Conservation (phyloP, 75 land plant species). For the Picea sitchensis region DNA sequence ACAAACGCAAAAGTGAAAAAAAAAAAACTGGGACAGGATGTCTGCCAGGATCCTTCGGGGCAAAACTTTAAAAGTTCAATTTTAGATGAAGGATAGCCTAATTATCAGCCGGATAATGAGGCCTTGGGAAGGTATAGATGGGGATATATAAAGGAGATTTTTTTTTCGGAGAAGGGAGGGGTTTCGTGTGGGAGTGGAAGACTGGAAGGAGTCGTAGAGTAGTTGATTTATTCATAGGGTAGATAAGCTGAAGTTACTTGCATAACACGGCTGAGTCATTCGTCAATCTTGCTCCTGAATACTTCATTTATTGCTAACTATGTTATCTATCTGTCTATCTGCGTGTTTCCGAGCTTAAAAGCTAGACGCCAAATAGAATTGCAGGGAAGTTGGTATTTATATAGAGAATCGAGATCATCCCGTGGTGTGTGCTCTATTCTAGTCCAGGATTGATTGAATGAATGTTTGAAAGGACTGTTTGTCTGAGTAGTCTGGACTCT, state of each 20-base stretch:
- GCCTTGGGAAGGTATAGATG: not conserved
- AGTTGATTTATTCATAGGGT: conserved; percentile 10
- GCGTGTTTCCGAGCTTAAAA: not conserved
- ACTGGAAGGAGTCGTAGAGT: conserved; percentile 11
- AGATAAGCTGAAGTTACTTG: conserved; percentile 13
- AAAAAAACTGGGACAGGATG: too few species aligned
- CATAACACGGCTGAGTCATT: not conserved
- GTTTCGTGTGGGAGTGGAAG: conserved; percentile 8
- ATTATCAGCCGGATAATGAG: not conserved
- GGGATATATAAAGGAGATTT: not conserved
- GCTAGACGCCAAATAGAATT: not conserved
- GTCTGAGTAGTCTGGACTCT: not conserved
- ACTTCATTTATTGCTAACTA: conserved; percentile 6
- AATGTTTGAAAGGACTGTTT: not conserved
- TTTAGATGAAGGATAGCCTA: not conserved
- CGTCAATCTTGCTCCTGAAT: not conserved
- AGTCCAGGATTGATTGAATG: not conserved
- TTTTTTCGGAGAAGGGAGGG: not conserved
- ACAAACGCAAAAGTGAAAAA: too few species aligned
- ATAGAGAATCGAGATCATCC: not conserved
- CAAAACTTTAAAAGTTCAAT: not conserved
- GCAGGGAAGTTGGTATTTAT: not conserved
- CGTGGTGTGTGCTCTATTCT: not conserved
- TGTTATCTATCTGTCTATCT: not conserved
- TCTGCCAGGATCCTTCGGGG: not conserved